phyloP scores from a whole-genome alignment of 2,329 filamentous ascomycete genomes.

The Claviceps paspali region DNA sequence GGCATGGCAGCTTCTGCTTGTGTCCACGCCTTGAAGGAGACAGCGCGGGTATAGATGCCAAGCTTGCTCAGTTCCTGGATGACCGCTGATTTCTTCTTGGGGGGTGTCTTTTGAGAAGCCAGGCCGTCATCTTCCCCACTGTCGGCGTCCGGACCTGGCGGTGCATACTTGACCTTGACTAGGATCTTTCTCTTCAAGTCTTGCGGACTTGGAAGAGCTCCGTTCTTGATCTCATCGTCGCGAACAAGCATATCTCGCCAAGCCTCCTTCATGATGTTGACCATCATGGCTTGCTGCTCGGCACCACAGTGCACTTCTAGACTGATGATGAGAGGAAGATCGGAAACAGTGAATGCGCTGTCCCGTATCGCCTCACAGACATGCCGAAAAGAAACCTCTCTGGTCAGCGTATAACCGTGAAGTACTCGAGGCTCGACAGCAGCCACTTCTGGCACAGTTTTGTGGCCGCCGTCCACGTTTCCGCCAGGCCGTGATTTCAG shows the following conservation, averaged over 20 bases:
- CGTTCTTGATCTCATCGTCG: conserved; percentile 28
- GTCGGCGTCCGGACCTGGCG: conserved; percentile 19
- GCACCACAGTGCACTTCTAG: conserved; percentile 76
- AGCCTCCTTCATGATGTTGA: conserved; percentile 73
- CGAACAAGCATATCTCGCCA: conserved; percentile 64
- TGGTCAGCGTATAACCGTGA: conserved; percentile 83
- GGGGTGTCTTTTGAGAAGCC: conserved; percentile 25
- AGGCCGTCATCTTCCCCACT: conserved; percentile 22
- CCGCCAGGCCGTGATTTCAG: conserved; percentile 1
- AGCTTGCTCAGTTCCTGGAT: conserved; percentile 59
- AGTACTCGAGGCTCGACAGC: conserved; percentile 59
- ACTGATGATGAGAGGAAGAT: conserved; percentile 83
- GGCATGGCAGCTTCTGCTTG: conserved; percentile 55
- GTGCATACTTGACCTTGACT: conserved; percentile 63
- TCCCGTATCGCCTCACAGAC: conserved; percentile 72
- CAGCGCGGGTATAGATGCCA: conserved; percentile 70
- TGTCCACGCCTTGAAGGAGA: conserved; percentile 64
- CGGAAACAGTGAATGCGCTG: conserved; percentile 57
- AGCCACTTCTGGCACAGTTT: conserved; percentile 14
- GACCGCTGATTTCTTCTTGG: conserved; percentile 43
- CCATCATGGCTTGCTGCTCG: conserved; percentile 80
- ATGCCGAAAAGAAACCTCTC: conserved; percentile 70
- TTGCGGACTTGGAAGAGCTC: conserved; percentile 49
- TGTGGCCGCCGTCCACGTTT: conserved; percentile 4
- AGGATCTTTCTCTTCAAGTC: conserved; percentile 65